A percentile compares a stretch with the other conserved stretches of the same genome.
These are phyloP conservation scores for Carex pumila DNA, from an alignment of 176 grass and related monocot genomes.

Conservation along the genomic window DNA sequence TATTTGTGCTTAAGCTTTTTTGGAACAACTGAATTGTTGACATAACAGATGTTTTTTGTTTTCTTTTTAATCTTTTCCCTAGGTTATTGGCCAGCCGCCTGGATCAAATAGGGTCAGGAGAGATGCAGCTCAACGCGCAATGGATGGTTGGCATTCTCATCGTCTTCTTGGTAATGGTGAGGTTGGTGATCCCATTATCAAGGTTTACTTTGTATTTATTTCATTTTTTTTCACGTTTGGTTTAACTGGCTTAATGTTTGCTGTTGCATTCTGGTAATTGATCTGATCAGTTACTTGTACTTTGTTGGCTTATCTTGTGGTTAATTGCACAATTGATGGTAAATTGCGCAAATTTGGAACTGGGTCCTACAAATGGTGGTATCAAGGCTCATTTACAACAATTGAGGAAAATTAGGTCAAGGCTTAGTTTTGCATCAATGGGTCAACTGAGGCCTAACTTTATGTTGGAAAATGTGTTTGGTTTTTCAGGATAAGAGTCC, in stretches of 20 bases:
- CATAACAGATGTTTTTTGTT: not conserved
- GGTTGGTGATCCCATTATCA: conserved; percentile 61
- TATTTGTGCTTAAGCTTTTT: not conserved
- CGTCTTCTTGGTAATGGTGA: conserved; percentile 56
- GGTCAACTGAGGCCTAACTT: conserved; percentile 15
- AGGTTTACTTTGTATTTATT: conserved; percentile 29
- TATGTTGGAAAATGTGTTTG: conserved; percentile 10
- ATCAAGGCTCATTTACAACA: not conserved
- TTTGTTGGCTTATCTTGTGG: not conserved
- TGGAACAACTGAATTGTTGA: not conserved
- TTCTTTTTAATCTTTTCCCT: conserved; percentile 8
- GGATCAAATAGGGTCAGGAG: conserved; percentile 83
- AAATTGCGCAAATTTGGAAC: not conserved
- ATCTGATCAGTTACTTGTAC: not conserved
- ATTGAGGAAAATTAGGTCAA: not conserved
- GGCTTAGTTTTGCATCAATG: not conserved
- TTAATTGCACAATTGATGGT: not conserved
- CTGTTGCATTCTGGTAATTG: not conserved
- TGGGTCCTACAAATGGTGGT: not conserved
- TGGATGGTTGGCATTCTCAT: conserved; percentile 93
- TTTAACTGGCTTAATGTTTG: not conserved
- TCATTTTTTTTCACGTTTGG: not conserved
- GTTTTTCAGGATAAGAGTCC: conserved; percentile 64
- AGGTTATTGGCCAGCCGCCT: conserved; percentile 45
- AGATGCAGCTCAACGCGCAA: conserved; percentile 79